Conservation (phyloP, 257 asterid genomes). For the Ilex aquifolium region DNA sequence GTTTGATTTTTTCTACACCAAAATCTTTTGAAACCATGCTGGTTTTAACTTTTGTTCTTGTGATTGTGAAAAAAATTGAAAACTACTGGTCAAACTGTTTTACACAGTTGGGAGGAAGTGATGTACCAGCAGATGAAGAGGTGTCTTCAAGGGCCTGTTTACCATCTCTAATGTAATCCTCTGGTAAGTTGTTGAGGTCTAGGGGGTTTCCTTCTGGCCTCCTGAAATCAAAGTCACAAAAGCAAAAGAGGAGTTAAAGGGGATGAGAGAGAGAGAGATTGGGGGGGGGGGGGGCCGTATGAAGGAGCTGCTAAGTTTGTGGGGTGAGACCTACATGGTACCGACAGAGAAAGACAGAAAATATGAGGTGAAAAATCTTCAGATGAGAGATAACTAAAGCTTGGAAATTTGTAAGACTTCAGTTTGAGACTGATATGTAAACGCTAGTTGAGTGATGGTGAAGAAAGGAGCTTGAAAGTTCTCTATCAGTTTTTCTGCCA, state of each 20-base stretch:
- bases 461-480: slow-evolving; percentile 60
- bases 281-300: too few relatives aligned
- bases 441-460: slow-evolving; percentile 63
- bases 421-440: slow-evolving; percentile 57
- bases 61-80: too few relatives aligned
- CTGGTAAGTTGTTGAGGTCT: slow-evolving; percentile 98
- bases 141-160: slow-evolving; percentile 58
- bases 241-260: slow-evolving; percentile 2
- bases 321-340: slow-evolving; percentile 61
- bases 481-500: slow-evolving; percentile 75
- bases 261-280: background rate
- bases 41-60: too few relatives aligned
- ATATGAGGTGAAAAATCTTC: slow-evolving; percentile 15
- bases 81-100: too few relatives aligned
- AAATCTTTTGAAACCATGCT: too few relatives aligned
- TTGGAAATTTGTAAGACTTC: slow-evolving; percentile 45
- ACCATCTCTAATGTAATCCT: slow-evolving; percentile 62
- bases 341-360: slow-evolving; percentile 64
- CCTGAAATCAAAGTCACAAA: slow-evolving; percentile 35
- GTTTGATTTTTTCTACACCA: too few relatives aligned
- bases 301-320: slow-evolving; percentile 5
- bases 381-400: slow-evolving; percentile 28
- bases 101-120: slow-evolving; percentile 17
- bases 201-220: slow-evolving; percentile 72
- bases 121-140: slow-evolving; percentile 78